Evolutionary conservation across 345 rosid genomes (phyloP), one percentile per base, ranked within the genome.

Genomic region (Heritiera fomes): DNA sequence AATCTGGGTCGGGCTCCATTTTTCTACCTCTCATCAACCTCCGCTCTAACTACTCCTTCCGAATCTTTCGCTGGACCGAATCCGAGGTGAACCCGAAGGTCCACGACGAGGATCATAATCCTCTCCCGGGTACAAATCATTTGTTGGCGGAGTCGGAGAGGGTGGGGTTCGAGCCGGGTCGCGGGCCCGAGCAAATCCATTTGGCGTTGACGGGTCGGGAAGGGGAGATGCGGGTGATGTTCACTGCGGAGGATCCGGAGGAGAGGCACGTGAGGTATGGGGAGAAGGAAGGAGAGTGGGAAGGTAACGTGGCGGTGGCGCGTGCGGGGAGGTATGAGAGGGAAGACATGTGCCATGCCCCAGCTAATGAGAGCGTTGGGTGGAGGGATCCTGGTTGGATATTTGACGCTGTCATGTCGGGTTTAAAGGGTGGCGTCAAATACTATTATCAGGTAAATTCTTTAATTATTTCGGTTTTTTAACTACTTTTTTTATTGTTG

Each of bases 331-430:
- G 91, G 87, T 95, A 95, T 52, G 96, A 91, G 87, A 86, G 76
- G 78, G 93, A 91, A 62, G 87, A 92, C 56, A 84, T 95, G 97
- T 93, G 98, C 62, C 91, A 93, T 77, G 80, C 82, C n/a, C 98
- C 98, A 2, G 98, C 98, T 10, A 95, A 95, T 73, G 41, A 82
- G 2, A 86, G 91, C 2, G n/a, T 85, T 32, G 97, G 95, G 63
- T 93, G 98, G 97, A 92, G 98, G 78, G 98, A 95, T 87, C 97
- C 98, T 7, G 97, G 98, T 32, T 95, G 97, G 98, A 86, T 85
- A 30, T 90, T 92, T 64, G 92, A 91, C 62, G 91, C 80, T 0
- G 89, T 95, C 49, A 90, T 95, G 87, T 81, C 78, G 78, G 78
- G 82, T 76, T 71, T 95, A 79, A 89, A 91, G 84, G 82, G 70